Evolutionary conservation across 2,329 filamentous ascomycete genomes (phyloP).

Genomic region (Fusarium graminum): DNA sequence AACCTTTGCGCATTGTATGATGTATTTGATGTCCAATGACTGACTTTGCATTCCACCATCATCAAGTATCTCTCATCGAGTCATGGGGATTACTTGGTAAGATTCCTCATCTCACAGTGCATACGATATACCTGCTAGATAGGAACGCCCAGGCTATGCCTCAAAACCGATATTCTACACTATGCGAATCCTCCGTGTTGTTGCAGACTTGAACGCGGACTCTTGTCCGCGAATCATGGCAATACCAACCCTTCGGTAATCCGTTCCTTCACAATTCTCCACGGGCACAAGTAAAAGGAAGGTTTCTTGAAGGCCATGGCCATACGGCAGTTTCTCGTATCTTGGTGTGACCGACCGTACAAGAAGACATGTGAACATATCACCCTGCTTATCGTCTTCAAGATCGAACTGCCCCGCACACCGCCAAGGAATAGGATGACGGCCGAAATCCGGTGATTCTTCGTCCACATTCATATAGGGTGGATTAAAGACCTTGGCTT

Average conservation of each 20-base stretch:
- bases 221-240: background rate
- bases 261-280: background rate
- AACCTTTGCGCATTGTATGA: too few relatives aligned
- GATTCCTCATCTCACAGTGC: too few relatives aligned
- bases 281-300: conserved; percentile 3
- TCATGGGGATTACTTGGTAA: too few relatives aligned
- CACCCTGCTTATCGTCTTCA: background rate
- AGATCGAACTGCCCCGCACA: conserved; percentile 15
- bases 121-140: background rate
- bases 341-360: background rate
- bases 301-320: conserved; percentile 2
- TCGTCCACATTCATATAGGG: background rate
- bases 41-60: too few relatives aligned
- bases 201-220: background rate
- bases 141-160: background rate
- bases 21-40: too few relatives aligned
- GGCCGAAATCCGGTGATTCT: background rate
- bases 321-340: rapidly evolving
- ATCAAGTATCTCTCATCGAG: too few relatives aligned
- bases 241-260: conserved; percentile 1
- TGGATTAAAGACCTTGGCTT: background rate
- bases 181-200: background rate
- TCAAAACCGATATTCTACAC: background rate
- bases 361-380: conserved; percentile 15
- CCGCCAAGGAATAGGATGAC: conserved; percentile 4